Evolutionary conservation across 2,329 filamentous ascomycete species (phyloP).

Genomic region (Fusarium transvaalense): DNA sequence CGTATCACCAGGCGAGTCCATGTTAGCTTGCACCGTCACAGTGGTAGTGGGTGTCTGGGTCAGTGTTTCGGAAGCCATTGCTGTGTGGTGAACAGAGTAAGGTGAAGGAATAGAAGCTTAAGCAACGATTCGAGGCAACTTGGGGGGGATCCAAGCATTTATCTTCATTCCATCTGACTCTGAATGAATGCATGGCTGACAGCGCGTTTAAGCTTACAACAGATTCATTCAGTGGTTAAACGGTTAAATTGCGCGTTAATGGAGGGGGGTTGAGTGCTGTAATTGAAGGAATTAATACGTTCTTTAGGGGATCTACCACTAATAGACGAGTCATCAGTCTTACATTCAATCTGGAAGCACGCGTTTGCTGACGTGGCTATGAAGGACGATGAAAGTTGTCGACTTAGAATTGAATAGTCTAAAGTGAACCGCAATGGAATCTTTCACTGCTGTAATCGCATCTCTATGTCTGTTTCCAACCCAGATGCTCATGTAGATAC

Average conservation of each 20-base stretch:
- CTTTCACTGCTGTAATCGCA: background rate
- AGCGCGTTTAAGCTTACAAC: conserved; percentile 6
- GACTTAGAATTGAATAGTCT: too few relatives aligned
- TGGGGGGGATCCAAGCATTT: fast-evolving
- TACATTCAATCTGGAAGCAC: background rate
- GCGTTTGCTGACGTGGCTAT: background rate
- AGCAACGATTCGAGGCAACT: fast-evolving
- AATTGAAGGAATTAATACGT: conserved; percentile 11
- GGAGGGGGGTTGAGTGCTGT: background rate
- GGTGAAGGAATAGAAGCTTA: fast-evolving
- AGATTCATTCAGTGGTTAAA: background rate
- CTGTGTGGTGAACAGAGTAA: fast-evolving
- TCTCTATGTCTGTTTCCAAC: background rate
- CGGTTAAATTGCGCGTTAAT: conserved; percentile 4
- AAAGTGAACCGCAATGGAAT: too few relatives aligned
- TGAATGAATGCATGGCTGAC: conserved; percentile 7
- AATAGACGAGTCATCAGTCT: background rate
- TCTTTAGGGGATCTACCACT: background rate
- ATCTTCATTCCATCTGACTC: fast-evolving
- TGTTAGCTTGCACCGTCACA: background rate
- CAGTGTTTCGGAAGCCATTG: conserved; percentile 19
- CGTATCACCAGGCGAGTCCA: background rate
- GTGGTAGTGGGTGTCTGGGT: background rate
- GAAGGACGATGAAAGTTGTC: fast-evolving
- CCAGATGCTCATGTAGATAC: too few relatives aligned